Base-by-base conservation (phyloP, 306 rosid species). In the Sesbania bispinosa region DNA sequence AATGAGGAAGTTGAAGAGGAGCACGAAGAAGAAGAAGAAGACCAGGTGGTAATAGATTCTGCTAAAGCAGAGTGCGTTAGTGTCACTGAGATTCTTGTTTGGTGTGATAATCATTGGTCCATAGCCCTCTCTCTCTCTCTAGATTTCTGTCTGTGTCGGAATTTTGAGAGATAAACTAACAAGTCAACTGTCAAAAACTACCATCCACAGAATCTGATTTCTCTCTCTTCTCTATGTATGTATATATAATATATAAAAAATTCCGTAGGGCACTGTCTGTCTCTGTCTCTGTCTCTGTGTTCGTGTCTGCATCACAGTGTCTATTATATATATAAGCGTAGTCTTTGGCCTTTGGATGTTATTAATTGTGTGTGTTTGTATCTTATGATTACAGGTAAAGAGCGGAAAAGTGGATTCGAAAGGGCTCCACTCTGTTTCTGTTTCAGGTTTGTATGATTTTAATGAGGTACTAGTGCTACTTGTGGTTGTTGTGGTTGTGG, bases 181-280 rank as follows among this genome's bases (percentile, higher is more conserved):
- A 79, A 55, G 89, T 90, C 89, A 90, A 90, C 96, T 82, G 97
- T 87, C 92, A 83, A 81, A 79, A 81, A 77, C 87, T 46, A 76
- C 73, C 81, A 78, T 77, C 5, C 16, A 81, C 68, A 79, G 88
- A 92, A 54, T 65, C 79, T 51, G 53, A 73, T 62, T 19, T 74
- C 41, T 67, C 67, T 42, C 77, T 90, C 86, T n/a, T 75, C 35
- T 79, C 77, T 14, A 24, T 42, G 14, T 43, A 23, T 45, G 16
- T 27, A 11, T 62, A 18, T 63, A 4, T 62, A 29, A 2, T 36
- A 61, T 18, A 9, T 41, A 24, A 24, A 8, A 3, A 21, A 43
- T 45, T 41, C 15, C 15, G 13, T 26, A 24, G 54, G 26, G 10
- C 19, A 61, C 14, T 67, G 59, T 19, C 7, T 69, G 73, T 83